Conservation (phyloP, 1,139 yeast genomes). For the Fermentozyma sake region DNA sequence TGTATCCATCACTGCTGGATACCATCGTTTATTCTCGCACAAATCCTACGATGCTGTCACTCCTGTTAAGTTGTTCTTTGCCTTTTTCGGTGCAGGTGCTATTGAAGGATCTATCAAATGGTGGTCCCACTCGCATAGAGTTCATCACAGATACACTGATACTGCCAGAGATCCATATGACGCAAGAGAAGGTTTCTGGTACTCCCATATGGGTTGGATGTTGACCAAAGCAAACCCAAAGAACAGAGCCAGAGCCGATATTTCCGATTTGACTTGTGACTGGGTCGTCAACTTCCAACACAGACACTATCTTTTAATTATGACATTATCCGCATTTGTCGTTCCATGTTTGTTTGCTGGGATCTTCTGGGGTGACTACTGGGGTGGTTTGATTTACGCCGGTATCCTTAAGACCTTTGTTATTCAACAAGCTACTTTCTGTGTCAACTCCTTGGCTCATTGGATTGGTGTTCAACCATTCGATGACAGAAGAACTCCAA, state of each 20-base stretch:
- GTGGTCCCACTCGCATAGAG: slow-evolving; percentile 98
- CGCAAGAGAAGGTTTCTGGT: slow-evolving; percentile 95
- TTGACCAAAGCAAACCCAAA: slow-evolving; percentile 88
- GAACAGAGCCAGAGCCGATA: slow-evolving; percentile 93
- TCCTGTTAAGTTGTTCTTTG: slow-evolving; percentile 69
- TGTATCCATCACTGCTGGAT: slow-evolving; percentile 92
- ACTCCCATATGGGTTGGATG: slow-evolving; percentile 98
- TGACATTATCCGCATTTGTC: slow-evolving; percentile 64
- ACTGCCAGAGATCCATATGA: slow-evolving; percentile 96
- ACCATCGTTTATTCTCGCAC: slow-evolving; percentile 86
- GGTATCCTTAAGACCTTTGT: slow-evolving; percentile 79
- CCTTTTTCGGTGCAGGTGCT: slow-evolving; percentile 90
- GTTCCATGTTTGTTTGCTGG: slow-evolving; percentile 80
- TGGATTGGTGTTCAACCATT: slow-evolving; percentile 98
- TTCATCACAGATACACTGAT: slow-evolving; percentile 97
- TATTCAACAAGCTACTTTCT: slow-evolving; percentile 97
- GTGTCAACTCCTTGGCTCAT: slow-evolving; percentile 97
- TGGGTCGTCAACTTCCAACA: slow-evolving; percentile 92
- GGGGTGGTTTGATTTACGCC: slow-evolving; percentile 90
- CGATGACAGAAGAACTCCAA: slow-evolving; percentile 95
- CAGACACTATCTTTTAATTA: slow-evolving; percentile 73
- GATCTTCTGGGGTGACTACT: slow-evolving; percentile 78
- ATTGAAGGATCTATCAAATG: slow-evolving; percentile 97
- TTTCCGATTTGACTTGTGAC: slow-evolving; percentile 84
- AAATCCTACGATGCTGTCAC: slow-evolving; percentile 73